Evolutionary conservation across 108 stramenopile genomes (phyloP), one percentile per base, ranked within the genome.

Genomic region (Thalassiosira profunda): DNA sequence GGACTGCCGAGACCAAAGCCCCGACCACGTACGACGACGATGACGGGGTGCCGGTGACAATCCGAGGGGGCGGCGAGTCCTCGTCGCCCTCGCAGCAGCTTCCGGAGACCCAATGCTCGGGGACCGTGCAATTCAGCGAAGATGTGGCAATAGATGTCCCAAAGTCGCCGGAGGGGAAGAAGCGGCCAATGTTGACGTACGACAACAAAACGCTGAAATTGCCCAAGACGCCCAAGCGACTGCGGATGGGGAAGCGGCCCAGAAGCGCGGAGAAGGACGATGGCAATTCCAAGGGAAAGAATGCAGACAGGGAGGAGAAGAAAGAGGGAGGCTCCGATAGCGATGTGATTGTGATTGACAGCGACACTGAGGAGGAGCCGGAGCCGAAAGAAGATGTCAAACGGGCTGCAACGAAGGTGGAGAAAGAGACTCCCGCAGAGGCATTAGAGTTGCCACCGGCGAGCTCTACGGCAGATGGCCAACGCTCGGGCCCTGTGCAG

Each of bases 351-450:
- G 64, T 33, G 12, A 31, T 57, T 42, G 63, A 28, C 31, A 62
- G 40, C 26, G 44, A 74, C 41, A 35, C 48, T 28, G 71, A 72
- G 18, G 59, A 38, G 28, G 55, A 67, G n/a, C n/a, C n/a, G n/a
- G n/a, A n/a, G n/a, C n/a, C n/a, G n/a, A n/a, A n/a, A n/a, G n/a
- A n/a, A n/a, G n/a, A n/a, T n/a, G n/a, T n/a, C n/a, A n/a, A n/a
- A n/a, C n/a, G n/a, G n/a, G n/a, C n/a, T n/a, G n/a, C n/a, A n/a
- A n/a, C n/a, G n/a, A n/a, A n/a, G n/a, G n/a, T n/a, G n/a, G n/a
- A n/a, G n/a, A n/a, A n/a, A n/a, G n/a, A n/a, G n/a, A n/a, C n/a
- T n/a, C n/a, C n/a, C n/a, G n/a, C n/a, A n/a, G n/a, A n/a, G n/a
- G n/a, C n/a, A n/a, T n/a, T n/a, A n/a, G n/a, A n/a, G n/a, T n/a